phyloP scores from a whole-genome alignment of 257 asterid species.

The Voacanga thouarsii region DNA sequence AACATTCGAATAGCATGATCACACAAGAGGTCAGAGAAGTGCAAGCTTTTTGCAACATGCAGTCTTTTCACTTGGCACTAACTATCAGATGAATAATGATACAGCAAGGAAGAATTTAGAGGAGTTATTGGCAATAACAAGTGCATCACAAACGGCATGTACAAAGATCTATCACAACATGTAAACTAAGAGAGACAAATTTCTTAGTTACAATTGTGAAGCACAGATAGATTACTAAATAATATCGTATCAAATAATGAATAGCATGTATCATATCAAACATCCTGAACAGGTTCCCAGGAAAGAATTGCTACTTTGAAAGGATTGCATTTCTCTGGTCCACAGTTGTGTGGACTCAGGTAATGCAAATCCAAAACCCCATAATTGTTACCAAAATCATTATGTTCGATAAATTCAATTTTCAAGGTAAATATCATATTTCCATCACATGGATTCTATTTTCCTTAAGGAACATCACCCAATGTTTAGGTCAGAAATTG shows the following conservation, averaged over 20 bases:
- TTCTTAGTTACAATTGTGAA: too few species aligned
- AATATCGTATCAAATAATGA: too few species aligned
- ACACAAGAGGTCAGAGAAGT: not conserved
- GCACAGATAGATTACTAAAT: too few species aligned
- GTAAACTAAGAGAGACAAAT: too few species aligned
- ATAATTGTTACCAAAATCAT: not conserved
- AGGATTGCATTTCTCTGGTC: not conserved
- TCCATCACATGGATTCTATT: not conserved
- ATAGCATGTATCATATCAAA: not conserved
- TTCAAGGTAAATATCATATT: not conserved
- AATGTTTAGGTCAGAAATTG: not conserved
- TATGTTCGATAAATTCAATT: not conserved
- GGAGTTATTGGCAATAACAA: not conserved
- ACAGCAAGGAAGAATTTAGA: not conserved
- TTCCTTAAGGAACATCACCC: not conserved
- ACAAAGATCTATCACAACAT: not conserved
- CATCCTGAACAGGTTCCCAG: not conserved
- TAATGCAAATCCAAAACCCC: too few species aligned
- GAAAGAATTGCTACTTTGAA: not conserved
- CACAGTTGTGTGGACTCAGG: not conserved
- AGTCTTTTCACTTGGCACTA: not conserved
- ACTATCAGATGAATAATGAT: not conserved
- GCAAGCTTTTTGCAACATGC: not conserved
- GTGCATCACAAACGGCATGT: not conserved
- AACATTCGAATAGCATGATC: not conserved